These are phyloP conservation scores for Exophiala sideris DNA, from an alignment of 2,329 filamentous ascomycete species.

Conservation along the genomic window DNA sequence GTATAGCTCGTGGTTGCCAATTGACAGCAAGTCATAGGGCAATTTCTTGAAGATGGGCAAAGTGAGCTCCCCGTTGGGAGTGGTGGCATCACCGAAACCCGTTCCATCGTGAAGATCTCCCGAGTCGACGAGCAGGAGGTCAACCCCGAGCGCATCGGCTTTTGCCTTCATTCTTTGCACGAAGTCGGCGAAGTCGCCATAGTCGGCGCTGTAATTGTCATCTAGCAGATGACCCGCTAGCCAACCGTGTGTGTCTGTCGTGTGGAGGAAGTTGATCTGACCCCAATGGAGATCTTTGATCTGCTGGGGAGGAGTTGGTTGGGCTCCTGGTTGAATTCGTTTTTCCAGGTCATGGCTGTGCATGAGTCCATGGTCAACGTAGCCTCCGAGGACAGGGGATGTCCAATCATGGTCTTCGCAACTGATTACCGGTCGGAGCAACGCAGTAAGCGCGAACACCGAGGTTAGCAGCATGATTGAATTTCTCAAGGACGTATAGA, in stretches of 20 bases:
- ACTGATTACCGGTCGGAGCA: constrained; percentile 3
- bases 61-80: constrained; percentile 54
- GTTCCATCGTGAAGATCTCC: constrained; percentile 64
- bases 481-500: neutral
- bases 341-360: constrained; percentile 23
- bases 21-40: constrained; percentile 54
- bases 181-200: constrained; percentile 64
- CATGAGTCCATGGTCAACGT: constrained; percentile 25
- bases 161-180: constrained; percentile 58
- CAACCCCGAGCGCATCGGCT: constrained; percentile 55
- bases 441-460: constrained; percentile 6
- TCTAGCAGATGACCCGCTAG: constrained; percentile 89
- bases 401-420: constrained; percentile 29
- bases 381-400: constrained; percentile 25
- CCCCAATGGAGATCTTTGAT: constrained; percentile 54
- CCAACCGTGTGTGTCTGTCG: constrained; percentile 95
- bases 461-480: constrained; percentile 14
- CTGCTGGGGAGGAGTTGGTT: constrained; percentile 20
- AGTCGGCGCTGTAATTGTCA: constrained; percentile 74
- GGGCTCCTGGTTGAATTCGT: constrained; percentile 24
- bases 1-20: constrained; percentile 66
- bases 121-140: constrained; percentile 60
- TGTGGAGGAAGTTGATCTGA: constrained; percentile 67
- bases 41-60: constrained; percentile 52
- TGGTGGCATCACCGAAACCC: constrained; percentile 60